phyloP scores from a whole-genome alignment of 257 asterid species.

The Ehretia macrophylla region DNA sequence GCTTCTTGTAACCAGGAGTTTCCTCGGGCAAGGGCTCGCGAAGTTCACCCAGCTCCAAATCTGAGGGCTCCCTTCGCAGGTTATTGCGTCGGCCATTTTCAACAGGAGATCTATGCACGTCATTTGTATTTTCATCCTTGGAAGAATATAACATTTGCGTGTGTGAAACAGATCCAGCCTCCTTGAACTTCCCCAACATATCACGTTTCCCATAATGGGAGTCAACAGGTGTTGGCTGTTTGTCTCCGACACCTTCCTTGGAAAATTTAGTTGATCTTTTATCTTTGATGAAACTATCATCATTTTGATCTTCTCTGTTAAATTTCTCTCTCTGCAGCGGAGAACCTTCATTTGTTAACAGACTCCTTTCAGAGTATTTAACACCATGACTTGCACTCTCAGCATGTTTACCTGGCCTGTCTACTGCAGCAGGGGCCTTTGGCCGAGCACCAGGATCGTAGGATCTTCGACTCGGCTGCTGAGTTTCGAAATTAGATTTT shows the following conservation, averaged over 20 bases:
- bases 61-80: slow-evolving; percentile 75
- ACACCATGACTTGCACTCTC: slow-evolving; percentile 39
- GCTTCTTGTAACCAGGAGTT: slow-evolving; percentile 41
- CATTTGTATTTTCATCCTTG: slow-evolving; percentile 38
- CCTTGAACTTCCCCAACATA: slow-evolving; percentile 35
- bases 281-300: slow-evolving; percentile 32
- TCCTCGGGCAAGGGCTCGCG: slow-evolving; percentile 70
- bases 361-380: slow-evolving; percentile 50
- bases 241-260: slow-evolving; percentile 46
- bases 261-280: slow-evolving; percentile 31
- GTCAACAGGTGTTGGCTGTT: slow-evolving; percentile 30
- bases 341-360: slow-evolving; percentile 38
- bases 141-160: slow-evolving; percentile 36
- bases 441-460: slow-evolving; percentile 36
- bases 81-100: slow-evolving; percentile 49
- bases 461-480: slow-evolving; percentile 43
- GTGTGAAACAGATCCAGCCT: slow-evolving; percentile 35
- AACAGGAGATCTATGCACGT: slow-evolving; percentile 38
- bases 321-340: slow-evolving; percentile 34
- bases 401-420: slow-evolving; percentile 47
- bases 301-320: slow-evolving; percentile 35
- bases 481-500: slow-evolving; percentile 44
- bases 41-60: slow-evolving; percentile 90
- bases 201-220: slow-evolving; percentile 41
- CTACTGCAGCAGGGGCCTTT: slow-evolving; percentile 39